A percentile compares a stretch with the other conserved stretches of the same genome.
These are phyloP conservation scores for Jasminum sambac DNA, from an alignment of 257 asterid species.

Conservation along the genomic window DNA sequence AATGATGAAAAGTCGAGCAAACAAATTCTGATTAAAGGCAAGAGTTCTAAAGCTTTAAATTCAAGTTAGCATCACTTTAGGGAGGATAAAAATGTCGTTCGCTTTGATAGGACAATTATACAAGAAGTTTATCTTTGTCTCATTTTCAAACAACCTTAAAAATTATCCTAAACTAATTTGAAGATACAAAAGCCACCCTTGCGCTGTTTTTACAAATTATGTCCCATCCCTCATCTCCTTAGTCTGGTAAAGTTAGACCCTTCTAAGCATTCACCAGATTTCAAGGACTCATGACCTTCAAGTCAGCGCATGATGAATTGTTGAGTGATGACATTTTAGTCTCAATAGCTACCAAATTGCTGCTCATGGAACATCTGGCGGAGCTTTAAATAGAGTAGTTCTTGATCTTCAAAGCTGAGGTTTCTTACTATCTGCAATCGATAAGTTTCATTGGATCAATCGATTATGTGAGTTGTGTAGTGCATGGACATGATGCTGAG, in stretches of 20 bases:
- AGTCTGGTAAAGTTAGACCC: background rate
- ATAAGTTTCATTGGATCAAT: slow-evolving; percentile 1
- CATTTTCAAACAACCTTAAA: background rate
- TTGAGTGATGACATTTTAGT: background rate
- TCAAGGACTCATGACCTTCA: background rate
- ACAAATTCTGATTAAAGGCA: background rate
- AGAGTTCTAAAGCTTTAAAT: background rate
- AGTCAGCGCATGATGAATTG: background rate
- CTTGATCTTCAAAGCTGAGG: slow-evolving; percentile 63
- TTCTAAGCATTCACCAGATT: background rate
- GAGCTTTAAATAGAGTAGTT: slow-evolving; percentile 48
- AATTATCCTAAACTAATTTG: background rate
- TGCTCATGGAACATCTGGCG: slow-evolving; percentile 51
- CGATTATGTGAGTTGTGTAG: background rate
- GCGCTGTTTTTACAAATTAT: background rate
- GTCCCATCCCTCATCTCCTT: background rate
- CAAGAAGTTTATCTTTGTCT: background rate
- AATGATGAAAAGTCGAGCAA: background rate
- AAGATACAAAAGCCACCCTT: background rate
- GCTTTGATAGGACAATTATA: background rate
- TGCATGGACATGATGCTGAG: background rate
- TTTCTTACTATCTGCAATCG: slow-evolving; percentile 52
- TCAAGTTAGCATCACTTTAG: background rate
- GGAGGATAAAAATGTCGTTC: background rate
- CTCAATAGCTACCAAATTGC: slow-evolving; percentile 29